Base-by-base conservation (phyloP, 83 land plant species). In the Larix sibirica region DNA sequence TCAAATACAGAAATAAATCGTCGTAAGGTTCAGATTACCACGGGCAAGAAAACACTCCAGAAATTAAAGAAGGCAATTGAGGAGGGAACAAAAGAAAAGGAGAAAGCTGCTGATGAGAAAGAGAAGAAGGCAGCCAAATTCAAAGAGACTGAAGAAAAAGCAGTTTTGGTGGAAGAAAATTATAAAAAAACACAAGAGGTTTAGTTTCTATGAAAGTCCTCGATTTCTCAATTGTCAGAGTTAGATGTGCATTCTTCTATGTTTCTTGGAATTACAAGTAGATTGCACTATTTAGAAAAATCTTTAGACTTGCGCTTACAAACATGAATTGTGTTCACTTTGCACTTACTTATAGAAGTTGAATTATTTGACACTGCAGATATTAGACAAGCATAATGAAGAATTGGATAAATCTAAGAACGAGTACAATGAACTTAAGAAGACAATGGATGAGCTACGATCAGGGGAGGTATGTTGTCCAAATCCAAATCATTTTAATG, bases 131-230 rank as follows among this genome's bases (percentile, higher is more conserved):
- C 83, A 44, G 81, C 85, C 47, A 64, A 50, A 5, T 92, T 92
- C 75, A 95, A 97, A 82, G 95, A 94, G 62, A 88, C 92, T 31
- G 96, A 95, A 80, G 80, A 90, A 70, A 95, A 95, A 83, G 99
- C 99, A 28, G 89, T 94, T 84, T 62, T 81, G 0, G 92, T 94
- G 61, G 91, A 97, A 81, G 98, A 97, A 82, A 88, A 94, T 65
- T 95, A 87, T 87, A 92, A 89, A 59, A 88, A 88, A 42, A 90
- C 91, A 9, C 92, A 92, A 86, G 90, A 95, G 96, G 99, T 97
- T 74, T 28, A 31, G 1, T 56, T 60, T 83, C 3, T 86, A 23
- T 58, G 36, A 9, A 17, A 18, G 33, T 81, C 21, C 17, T 81
- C 4, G 3, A 1, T 16, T 44, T 59, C 21, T 14, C 20, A 60